A percentile compares a stretch with the other conserved stretches of the same genome.
Conservation (phyloP, 768 basidiomycete species). For the Pluteus cervinus region DNA sequence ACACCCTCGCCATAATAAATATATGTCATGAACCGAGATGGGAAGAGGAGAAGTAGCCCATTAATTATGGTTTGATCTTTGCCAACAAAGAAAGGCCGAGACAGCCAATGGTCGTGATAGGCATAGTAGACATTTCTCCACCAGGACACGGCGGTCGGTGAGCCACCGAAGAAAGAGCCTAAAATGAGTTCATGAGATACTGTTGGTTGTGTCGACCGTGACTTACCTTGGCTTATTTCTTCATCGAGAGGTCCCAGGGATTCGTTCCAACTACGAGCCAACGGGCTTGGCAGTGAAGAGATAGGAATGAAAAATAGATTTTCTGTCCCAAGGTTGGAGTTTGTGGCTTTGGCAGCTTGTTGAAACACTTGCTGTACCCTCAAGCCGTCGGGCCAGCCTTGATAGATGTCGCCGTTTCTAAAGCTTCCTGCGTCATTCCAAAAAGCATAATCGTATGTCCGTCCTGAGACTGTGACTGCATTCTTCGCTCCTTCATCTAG, state of each 20-base stretch:
- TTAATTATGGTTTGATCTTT: conserved; percentile 56
- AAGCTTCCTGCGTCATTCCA: conserved; percentile 57
- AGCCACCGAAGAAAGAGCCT: conserved; percentile 59
- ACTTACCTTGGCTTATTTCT: conserved; percentile 46
- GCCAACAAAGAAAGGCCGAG: conserved; percentile 42
- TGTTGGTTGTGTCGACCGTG: neutral
- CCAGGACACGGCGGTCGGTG: conserved; percentile 37
- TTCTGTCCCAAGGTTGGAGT: no score
- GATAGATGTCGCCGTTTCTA: conserved; percentile 34
- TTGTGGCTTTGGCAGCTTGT: no score
- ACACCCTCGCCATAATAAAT: conserved; percentile 23
- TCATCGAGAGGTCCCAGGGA: conserved; percentile 44
- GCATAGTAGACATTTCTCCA: conserved; percentile 39
- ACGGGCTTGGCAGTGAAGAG: conserved; percentile 23
- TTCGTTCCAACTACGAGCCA: conserved; percentile 32
- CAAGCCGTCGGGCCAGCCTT: conserved; percentile 39
- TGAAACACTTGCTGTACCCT: conserved; percentile 36
- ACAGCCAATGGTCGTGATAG: conserved; percentile 46
- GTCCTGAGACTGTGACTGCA: conserved; percentile 11
- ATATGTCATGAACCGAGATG: conserved; percentile 37
- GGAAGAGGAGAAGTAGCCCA: conserved; percentile 37
- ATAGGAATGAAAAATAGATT: conserved; percentile 47
- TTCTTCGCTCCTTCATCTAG: conserved; percentile 34
- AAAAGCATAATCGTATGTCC: conserved; percentile 46
- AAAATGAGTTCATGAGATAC: neutral